Evolutionary conservation across 305 asterid species (phyloP), one percentile per base, ranked within the genome.

Genomic region (Rubia occidens): DNA sequence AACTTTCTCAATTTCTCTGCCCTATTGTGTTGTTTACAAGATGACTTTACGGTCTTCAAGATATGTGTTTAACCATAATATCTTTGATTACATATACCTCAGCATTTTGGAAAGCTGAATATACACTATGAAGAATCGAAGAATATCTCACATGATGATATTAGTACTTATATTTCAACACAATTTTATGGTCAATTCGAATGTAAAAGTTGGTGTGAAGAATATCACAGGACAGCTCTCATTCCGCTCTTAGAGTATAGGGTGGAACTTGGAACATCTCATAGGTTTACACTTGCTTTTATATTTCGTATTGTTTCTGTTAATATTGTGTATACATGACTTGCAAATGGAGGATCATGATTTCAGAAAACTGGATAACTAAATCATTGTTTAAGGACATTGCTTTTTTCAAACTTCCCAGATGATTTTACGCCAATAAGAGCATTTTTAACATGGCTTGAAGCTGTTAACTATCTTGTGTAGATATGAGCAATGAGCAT

Each of bases 361-460:
- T 14, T 60, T 32, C 14, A 35, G 44, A 13, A 60, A 11, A 2
- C 65, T 60, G 1, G 43, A 60, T 11, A 60, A 9, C n/a, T 60
- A 11, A 4, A 60, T 60, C 35, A 53, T 8, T n/a, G 8, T 60
- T 26, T 62, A 35, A n/a, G 42, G 47, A 32, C 37, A 29, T 60
- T 13, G 8, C 35, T 5, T 18, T 35, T n/a, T 32, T 18, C n/a
- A 29, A 2, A 11, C 4, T 64, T 64, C 5, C 49, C 49, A 42
- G 14, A 42, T 65, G 35, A 13, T 20, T 6, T 45, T 8, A 15
- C 29, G 20, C 26, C 58, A 45, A 7, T 14, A n/a, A 26, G 39
- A n/a, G 53, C 71, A 14, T 67, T 59, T 66, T 58, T 13, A 32
- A 39, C 59, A 55, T 43, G 18, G 24, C 21, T 64, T 66, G 53